Evolutionary conservation across 768 basidiomycete genomes (phyloP).

Genomic region (Lepiota subincarnata): DNA sequence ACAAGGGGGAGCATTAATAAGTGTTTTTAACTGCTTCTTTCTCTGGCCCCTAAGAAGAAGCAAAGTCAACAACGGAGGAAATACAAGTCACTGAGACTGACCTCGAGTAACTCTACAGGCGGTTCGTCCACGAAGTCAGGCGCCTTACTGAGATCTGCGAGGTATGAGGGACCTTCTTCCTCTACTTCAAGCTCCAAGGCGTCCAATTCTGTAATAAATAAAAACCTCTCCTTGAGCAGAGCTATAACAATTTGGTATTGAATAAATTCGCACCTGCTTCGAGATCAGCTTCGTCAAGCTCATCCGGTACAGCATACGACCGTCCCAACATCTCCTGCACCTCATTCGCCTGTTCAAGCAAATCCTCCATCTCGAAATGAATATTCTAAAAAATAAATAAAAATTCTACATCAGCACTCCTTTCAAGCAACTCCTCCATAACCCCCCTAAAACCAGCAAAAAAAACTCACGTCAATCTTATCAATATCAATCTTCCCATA

Average conservation of each 20-base stretch:
- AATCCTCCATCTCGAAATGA: constrained; percentile 97
- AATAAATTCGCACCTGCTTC: constrained; percentile 72
- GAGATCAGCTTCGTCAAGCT: constrained; percentile 95
- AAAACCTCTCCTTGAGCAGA: neutral
- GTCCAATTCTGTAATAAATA: constrained; percentile 89
- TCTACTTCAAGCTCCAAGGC: constrained; percentile 90
- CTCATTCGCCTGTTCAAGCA: constrained; percentile 96
- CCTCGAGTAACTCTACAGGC: constrained; percentile 68
- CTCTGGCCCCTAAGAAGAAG: constrained; percentile 32
- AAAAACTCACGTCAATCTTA: constrained; percentile 89
- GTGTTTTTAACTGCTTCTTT: constrained; percentile 58
- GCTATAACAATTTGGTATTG: neutral
- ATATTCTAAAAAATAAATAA: too few relatives aligned
- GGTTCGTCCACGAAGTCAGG: constrained; percentile 93
- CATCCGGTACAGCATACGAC: constrained; percentile 95
- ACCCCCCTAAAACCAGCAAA: too few relatives aligned
- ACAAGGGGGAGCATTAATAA: constrained; percentile 22
- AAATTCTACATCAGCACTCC: neutral
- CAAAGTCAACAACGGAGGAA: constrained; percentile 5
- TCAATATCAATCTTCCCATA: constrained; percentile 97
- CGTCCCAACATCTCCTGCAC: constrained; percentile 92
- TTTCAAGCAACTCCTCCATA: neutral
- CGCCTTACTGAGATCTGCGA: constrained; percentile 78
- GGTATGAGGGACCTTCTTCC: constrained; percentile 86
- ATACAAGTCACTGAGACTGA: constrained; percentile 23